A percentile compares a stretch with the other conserved stretches of the same genome.
These are phyloP conservation scores for Mallotus japonicus DNA, from an alignment of 441 rosid genomes.

Conservation along the genomic window DNA sequence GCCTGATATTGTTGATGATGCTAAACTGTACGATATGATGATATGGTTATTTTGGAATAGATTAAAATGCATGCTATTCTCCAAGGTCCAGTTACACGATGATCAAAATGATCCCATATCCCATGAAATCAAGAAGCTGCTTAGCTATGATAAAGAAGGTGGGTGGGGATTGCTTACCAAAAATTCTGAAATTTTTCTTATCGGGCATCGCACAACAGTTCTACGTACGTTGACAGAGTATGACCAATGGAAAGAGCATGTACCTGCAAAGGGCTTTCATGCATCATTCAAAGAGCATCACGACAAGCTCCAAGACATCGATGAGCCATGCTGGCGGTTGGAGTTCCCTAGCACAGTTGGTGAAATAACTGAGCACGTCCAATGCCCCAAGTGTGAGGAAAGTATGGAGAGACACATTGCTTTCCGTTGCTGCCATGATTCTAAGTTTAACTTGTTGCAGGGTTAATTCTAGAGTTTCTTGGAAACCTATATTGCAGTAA, in stretches of 20 bases:
- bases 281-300: constrained; percentile 50
- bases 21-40: constrained; percentile 31
- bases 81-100: constrained; percentile 44
- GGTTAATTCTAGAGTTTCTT: too few relatives aligned
- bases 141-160: constrained; percentile 59
- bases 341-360: constrained; percentile 47
- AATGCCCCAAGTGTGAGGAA: constrained; percentile 59
- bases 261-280: constrained; percentile 42
- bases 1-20: too few relatives aligned
- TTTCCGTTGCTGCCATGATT: constrained; percentile 65
- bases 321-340: constrained; percentile 59
- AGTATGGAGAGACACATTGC: constrained; percentile 54
- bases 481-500: too few relatives aligned
- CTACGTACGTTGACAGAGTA: constrained; percentile 40
- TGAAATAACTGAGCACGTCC: constrained; percentile 48
- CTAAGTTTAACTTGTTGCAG: too few relatives aligned
- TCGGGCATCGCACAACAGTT: constrained; percentile 46
- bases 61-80: constrained; percentile 68
- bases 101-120: constrained; percentile 48
- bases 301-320: constrained; percentile 31
- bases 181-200: constrained; percentile 44
- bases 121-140: constrained; percentile 53
- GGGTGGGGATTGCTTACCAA: constrained; percentile 69
- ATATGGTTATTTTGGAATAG: constrained; percentile 80
- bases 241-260: constrained; percentile 43